Evolutionary conservation across 805 yeast genomes (phyloP).

Genomic region (Blastobotrys americana): DNA sequence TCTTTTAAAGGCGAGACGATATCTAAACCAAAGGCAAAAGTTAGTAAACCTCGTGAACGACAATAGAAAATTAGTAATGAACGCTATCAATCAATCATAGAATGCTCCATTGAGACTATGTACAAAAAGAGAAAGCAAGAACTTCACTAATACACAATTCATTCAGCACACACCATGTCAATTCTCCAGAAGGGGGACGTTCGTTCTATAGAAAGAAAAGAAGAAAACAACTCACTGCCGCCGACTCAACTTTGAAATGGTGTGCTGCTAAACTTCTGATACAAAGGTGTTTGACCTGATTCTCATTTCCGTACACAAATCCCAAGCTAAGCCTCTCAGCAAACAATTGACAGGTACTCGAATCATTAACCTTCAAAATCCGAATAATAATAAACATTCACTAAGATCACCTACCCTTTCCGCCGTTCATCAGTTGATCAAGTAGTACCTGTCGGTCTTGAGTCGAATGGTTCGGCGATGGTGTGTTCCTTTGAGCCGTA

Average conservation of each 20-base stretch:
- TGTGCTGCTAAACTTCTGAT: no score
- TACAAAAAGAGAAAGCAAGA: background rate
- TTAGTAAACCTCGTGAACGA: no score
- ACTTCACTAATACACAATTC: constrained; percentile 1
- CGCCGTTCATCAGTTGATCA: constrained; percentile 79
- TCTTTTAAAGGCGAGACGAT: no score
- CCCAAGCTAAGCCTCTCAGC: no score
- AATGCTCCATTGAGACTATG: background rate
- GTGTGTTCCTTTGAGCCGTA: constrained; percentile 13
- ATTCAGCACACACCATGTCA: constrained; percentile 24
- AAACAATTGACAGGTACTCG: no score
- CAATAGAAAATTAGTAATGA: no score
- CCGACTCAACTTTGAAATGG: no score
- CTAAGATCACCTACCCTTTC: constrained; percentile 23
- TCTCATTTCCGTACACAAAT: constrained; percentile 1
- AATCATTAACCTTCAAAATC: background rate
- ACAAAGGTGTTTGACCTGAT: background rate
- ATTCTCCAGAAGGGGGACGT: no score
- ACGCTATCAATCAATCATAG: no score
- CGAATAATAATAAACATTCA: background rate
- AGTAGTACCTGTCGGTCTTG: constrained; percentile 68
- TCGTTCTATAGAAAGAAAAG: no score
- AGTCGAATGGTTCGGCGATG: constrained; percentile 10
- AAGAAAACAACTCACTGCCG: no score
- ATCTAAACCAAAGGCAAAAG: no score